Percentiles rank a stretch among this genome's conserved stretches.
Evolutionary conservation across 106 monocot genomes (phyloP).

Genomic region (Iris macrosiphon): DNA sequence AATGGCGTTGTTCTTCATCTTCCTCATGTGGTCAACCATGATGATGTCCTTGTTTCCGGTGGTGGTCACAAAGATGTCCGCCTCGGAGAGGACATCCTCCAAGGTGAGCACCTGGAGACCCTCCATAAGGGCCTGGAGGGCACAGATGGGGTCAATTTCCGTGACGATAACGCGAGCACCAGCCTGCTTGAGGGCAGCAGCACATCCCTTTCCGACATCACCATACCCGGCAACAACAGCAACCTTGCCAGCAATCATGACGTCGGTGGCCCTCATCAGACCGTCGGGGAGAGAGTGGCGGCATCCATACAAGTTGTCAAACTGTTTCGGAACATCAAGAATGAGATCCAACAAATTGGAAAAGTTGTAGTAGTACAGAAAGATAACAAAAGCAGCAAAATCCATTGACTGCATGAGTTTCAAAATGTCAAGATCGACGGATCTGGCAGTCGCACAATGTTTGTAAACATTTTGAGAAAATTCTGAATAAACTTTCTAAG

Average conservation of each 20-base stretch:
- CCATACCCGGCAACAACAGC: slow-evolving; percentile 78
- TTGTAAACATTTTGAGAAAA: too few species aligned
- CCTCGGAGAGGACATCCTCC: slow-evolving; percentile 61
- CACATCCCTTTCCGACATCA: slow-evolving; percentile 86
- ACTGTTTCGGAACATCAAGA: too few species aligned
- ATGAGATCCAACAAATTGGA: too few species aligned
- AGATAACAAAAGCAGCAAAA: too few species aligned
- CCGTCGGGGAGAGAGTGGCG: slow-evolving; percentile 89
- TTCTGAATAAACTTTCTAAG: too few species aligned
- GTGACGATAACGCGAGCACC: slow-evolving; percentile 79
- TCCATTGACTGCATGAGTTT: too few species aligned
- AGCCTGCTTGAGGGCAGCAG: slow-evolving; percentile 82
- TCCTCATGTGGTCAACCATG: slow-evolving; percentile 89
- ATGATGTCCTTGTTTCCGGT: slow-evolving; percentile 98
- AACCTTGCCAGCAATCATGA: slow-evolving; percentile 94
- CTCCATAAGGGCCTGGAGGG: slow-evolving; percentile 86
- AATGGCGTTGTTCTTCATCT: slow-evolving; percentile 99
- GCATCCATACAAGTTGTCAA: slow-evolving; percentile 86
- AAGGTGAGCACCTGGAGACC: slow-evolving; percentile 67
- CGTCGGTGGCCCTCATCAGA: slow-evolving; percentile 82
- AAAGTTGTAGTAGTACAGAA: too few species aligned
- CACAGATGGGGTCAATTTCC: slow-evolving; percentile 90
- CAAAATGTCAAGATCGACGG: too few species aligned
- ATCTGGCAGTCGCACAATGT: too few species aligned
- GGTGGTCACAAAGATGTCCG: slow-evolving; percentile 82